These are phyloP conservation scores for Colletotrichum sansevieriae DNA, from an alignment of 2,329 filamentous ascomycete genomes.

Conservation along the genomic window DNA sequence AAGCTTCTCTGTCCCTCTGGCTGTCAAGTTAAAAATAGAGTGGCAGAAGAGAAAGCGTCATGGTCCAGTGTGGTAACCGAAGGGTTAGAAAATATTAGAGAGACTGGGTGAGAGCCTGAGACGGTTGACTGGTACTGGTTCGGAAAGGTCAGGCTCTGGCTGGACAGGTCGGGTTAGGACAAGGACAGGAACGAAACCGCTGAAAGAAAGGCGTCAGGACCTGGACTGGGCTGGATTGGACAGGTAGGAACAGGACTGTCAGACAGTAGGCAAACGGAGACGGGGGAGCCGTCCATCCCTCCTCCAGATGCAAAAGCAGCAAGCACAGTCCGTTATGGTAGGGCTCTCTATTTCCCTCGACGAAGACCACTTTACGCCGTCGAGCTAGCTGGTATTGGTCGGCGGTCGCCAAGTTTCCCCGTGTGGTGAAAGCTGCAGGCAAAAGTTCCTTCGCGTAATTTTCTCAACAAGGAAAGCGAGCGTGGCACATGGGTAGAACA, in stretches of 20 bases:
- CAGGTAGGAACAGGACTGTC: not conserved
- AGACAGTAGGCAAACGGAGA: constrained; percentile 42
- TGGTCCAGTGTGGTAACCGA: constrained; percentile 38
- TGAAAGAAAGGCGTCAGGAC: constrained; percentile 3
- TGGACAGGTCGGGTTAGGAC: constrained; percentile 26
- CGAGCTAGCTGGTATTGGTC: constrained; percentile 43
- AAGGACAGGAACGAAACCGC: constrained; percentile 27
- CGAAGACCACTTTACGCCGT: constrained; percentile 37
- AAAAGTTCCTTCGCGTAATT: constrained; percentile 57
- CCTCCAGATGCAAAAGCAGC: constrained; percentile 12
- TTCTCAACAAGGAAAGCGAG: constrained; percentile 53
- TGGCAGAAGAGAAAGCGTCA: constrained; percentile 42
- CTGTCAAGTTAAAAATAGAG: constrained; percentile 42
- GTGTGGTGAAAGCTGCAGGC: constrained; percentile 51
- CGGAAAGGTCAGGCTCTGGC: constrained; percentile 30
- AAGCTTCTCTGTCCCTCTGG: constrained; percentile 27
- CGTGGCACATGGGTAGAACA: constrained; percentile 44
- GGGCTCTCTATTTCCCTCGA: constrained; percentile 22
- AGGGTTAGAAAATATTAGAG: constrained; percentile 40
- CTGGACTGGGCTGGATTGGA: constrained; percentile 18
- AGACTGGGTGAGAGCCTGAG: constrained; percentile 36
- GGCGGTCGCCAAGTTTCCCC: constrained; percentile 51
- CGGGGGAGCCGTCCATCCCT: constrained; percentile 25
- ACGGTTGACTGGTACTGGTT: constrained; percentile 18
- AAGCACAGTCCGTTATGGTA: constrained; percentile 12